Evolutionary conservation across 73 alveolate genomes (phyloP), one percentile per base, ranked within the genome.

Genomic region (Symbiodinium natans): DNA sequence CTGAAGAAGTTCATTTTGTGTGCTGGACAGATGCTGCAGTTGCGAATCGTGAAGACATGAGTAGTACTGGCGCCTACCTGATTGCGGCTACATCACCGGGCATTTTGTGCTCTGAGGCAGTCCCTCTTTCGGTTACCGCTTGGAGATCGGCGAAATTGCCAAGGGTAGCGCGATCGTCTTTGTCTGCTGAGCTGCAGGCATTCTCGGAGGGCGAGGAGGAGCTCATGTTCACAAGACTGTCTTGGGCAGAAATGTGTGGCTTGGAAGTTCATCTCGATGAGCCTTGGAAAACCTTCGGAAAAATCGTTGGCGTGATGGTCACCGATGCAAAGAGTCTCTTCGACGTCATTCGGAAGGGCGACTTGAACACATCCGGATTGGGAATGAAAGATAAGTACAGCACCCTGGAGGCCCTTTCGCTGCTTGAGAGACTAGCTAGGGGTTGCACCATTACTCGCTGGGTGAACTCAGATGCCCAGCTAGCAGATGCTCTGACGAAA

Each of bases 401-500:
- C 5, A 41, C 43, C 4, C 56, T 80, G 46, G 87, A 80, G 34
- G 29, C 29, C 29, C 87, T 80, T 3, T 34, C 56, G 1, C 8
- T 80, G 31, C 43, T 80, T 9, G 56, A 80, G n/a, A 23, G 87
- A 5, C 31, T 80, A 27, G 56, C 31, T 2, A 19, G 41, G 4
- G 87, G 87, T 10, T 2, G 54, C 1, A 80, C 87, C 7, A 7
- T 5, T 1, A 80, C 87, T 34, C 15, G 87, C 33, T 80, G 87
- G 87, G 87, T 80, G 5, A 39, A 80, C 33, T 80, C 87, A 3
- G 87, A 80, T 15, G 87, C 87, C 34, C 87, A 80, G 36, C 46
- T 80, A 34, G 87, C 87, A 4, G 87, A 80, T 36, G 87, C 87
- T 25, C 41, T 80, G 31, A 80, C 87, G 54, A 80, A 80, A 36